Percentiles rank a stretch among this genome's conserved stretches.
Evolutionary conservation across 805 yeast genomes (phyloP).

Genomic region (Gaillardinia entomophila): DNA sequence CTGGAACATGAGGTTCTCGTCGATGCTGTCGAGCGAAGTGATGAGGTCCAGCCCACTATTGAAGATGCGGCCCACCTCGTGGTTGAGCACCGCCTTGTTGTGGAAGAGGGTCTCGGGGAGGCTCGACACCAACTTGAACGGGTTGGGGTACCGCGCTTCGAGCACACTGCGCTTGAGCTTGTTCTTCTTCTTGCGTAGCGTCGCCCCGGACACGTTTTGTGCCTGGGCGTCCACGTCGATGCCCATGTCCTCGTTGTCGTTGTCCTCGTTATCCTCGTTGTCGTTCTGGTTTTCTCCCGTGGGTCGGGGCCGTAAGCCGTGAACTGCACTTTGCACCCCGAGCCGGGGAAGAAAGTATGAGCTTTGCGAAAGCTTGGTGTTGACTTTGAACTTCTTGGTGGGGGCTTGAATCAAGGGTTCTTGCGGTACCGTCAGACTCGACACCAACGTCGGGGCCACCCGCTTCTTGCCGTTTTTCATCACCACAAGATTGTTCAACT

Average conservation of each 20-base stretch:
- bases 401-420: neutral
- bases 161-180: conserved; percentile 22
- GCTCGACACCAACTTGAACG: conserved; percentile 28
- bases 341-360: conserved; percentile 51
- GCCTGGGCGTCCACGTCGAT: conserved; percentile 14
- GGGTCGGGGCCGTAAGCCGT: conserved; percentile 31
- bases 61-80: conserved; percentile 24
- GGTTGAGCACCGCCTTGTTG: conserved; percentile 21
- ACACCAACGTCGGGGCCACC: conserved; percentile 64
- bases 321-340: conserved; percentile 61
- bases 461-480: conserved; percentile 73
- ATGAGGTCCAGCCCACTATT: conserved; percentile 17
- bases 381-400: conserved; percentile 15
- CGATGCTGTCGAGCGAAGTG: conserved; percentile 22
- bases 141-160: conserved; percentile 30
- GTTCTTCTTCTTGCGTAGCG: conserved; percentile 28
- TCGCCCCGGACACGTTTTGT: conserved; percentile 19
- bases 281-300: conserved; percentile 16
- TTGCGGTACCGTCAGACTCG: conserved; percentile 30
- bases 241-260: conserved; percentile 47
- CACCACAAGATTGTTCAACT: no score
- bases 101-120: conserved; percentile 32
- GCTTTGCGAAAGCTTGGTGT: conserved; percentile 36
- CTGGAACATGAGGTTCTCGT: conserved; percentile 33
- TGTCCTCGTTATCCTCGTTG: conserved; percentile 21